These are phyloP conservation scores for Raphanus hybrid DNA, from an alignment of 441 rosid species.

Conservation along the genomic window DNA sequence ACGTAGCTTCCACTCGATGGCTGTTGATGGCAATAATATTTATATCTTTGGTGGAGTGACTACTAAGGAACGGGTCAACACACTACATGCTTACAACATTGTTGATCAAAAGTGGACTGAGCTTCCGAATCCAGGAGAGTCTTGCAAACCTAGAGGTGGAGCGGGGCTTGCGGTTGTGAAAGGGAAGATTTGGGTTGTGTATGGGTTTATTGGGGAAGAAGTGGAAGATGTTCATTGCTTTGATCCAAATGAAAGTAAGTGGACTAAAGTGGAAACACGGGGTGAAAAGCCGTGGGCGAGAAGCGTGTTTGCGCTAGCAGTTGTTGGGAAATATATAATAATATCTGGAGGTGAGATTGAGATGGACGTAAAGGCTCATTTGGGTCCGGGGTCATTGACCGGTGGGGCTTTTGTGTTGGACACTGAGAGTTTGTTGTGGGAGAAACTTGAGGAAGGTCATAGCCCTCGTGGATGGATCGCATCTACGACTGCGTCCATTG, in stretches of 20 bases:
- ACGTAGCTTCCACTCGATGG: conserved; percentile 77
- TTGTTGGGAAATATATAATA: conserved; percentile 56
- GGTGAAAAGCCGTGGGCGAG: conserved; percentile 68
- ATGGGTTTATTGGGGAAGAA: conserved; percentile 11
- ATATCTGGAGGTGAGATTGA: conserved; percentile 77
- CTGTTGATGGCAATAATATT: conserved; percentile 56
- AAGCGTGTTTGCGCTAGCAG: conserved; percentile 40
- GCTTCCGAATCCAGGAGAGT: conserved; percentile 61
- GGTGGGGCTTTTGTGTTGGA: conserved; percentile 64
- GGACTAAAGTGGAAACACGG: conserved; percentile 44
- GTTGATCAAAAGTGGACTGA: conserved; percentile 56
- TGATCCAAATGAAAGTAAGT: conserved; percentile 5
- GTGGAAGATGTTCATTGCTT: conserved; percentile 1
- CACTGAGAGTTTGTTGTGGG: conserved; percentile 62
- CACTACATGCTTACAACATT: conserved; percentile 71
- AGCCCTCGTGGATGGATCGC: conserved; percentile 91
- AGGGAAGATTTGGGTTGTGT: conserved; percentile 14
- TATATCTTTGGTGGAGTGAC: conserved; percentile 90
- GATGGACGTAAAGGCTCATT: conserved; percentile 76
- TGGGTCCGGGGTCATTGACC: conserved; percentile 77
- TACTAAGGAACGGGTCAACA: conserved; percentile 61
- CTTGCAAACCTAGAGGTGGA: conserved; percentile 71
- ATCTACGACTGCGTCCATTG: conserved; percentile 47
- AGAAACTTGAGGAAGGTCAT: conserved; percentile 59
- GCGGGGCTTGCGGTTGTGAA: conserved; percentile 53